Conservation (phyloP, 2,329 filamentous ascomycete species). For the Venturia asperata region DNA sequence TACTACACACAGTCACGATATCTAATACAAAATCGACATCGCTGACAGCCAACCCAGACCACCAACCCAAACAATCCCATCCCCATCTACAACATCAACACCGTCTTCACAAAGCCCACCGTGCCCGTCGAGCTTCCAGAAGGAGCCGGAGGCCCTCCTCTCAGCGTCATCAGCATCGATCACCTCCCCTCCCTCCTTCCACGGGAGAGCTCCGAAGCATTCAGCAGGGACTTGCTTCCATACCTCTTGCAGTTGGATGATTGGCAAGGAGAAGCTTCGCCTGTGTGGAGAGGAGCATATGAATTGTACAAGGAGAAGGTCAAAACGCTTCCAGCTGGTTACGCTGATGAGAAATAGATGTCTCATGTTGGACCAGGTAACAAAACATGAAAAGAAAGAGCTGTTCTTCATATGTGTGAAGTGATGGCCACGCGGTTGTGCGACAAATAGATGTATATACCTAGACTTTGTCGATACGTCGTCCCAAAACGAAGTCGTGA, state of each 20-base stretch:
- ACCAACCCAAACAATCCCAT: conserved; percentile 67
- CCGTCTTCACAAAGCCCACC: conserved; percentile 82
- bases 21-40: not conserved
- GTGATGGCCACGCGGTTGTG: too few species aligned
- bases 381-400: not conserved
- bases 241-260: conserved; percentile 72
- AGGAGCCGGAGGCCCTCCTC: conserved; percentile 49
- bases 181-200: conserved; percentile 59
- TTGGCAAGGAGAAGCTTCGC: conserved; percentile 50
- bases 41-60: conserved; percentile 32
- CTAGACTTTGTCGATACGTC: too few species aligned
- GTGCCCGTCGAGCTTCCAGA: conserved; percentile 57
- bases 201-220: conserved; percentile 79
- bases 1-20: not conserved
- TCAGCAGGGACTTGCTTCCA: conserved; percentile 70
- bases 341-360: not conserved
- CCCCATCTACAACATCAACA: conserved; percentile 72
- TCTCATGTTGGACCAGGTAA: not conserved
- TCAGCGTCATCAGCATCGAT: conserved; percentile 78
- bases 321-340: conserved; percentile 52
- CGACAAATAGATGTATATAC: too few species aligned
- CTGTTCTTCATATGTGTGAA: not conserved
- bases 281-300: conserved; percentile 81
- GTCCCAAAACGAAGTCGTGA: too few species aligned
- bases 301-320: conserved; percentile 81